phyloP scores from a whole-genome alignment of 805 yeast species.

The Lachancea nothofagi region DNA sequence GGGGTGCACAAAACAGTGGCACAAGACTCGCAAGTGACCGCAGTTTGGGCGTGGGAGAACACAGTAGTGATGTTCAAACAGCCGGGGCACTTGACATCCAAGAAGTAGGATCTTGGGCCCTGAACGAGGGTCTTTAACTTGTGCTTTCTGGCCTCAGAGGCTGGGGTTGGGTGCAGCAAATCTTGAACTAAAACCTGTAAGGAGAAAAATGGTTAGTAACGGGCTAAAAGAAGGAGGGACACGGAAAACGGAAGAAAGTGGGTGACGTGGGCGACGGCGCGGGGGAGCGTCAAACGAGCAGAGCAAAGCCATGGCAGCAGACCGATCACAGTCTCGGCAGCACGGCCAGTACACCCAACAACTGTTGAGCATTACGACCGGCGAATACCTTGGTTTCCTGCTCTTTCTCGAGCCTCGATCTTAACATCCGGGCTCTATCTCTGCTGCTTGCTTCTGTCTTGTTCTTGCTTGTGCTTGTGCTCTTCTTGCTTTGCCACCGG shows the following conservation, averaged over 20 bases:
- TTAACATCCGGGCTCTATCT: background rate
- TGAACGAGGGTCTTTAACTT: constrained; percentile 96
- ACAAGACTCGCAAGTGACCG: constrained; percentile 98
- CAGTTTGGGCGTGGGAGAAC: constrained; percentile 99
- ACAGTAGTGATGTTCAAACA: constrained; percentile 98
- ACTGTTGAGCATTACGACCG: too few species aligned
- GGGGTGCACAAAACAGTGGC: constrained; percentile 98
- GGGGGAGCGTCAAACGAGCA: too few species aligned
- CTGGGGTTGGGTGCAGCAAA: constrained; percentile 96
- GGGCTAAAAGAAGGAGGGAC: background rate
- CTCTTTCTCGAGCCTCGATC: background rate
- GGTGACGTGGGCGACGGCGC: background rate
- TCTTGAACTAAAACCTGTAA: constrained; percentile 94
- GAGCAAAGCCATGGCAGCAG: too few species aligned
- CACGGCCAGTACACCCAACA: too few species aligned
- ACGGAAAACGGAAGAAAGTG: background rate
- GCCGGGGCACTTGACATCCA: constrained; percentile 99
- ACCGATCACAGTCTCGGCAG: too few species aligned
- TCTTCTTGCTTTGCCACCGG: background rate
- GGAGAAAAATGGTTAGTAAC: constrained; percentile 23
- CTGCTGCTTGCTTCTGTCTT: background rate
- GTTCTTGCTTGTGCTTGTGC: background rate
- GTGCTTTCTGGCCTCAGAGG: constrained; percentile 94
- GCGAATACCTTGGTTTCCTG: too few species aligned
- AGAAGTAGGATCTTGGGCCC: constrained; percentile 97